Conservation (phyloP, 2,329 filamentous ascomycete genomes). For the Colletotrichum sp. region DNA sequence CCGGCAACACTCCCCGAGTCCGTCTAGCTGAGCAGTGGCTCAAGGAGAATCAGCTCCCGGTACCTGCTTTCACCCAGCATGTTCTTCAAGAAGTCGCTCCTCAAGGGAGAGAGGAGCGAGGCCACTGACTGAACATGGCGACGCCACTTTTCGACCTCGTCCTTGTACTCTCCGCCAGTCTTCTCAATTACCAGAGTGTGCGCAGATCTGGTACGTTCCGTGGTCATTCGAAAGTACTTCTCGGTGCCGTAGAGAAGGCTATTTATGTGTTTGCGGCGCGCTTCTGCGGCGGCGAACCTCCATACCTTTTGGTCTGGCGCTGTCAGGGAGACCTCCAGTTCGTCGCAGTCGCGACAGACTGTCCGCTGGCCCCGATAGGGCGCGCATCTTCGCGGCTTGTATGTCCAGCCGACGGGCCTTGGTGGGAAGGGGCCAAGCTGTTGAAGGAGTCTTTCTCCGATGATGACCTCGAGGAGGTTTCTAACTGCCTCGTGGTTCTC, state of each 20-base stretch:
- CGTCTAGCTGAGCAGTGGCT: background rate
- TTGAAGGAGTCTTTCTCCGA: background rate
- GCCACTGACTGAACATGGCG: background rate
- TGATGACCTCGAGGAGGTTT: background rate
- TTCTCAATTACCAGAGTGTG: background rate
- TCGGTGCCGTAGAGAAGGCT: background rate
- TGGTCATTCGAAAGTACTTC: background rate
- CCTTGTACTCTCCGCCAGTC: background rate
- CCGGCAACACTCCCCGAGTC: background rate
- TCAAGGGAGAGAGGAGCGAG: background rate
- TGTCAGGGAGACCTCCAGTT: background rate
- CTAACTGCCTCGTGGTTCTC: background rate
- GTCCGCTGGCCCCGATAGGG: background rate
- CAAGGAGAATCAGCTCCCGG: background rate
- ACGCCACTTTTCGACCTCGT: background rate
- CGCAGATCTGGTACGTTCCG: background rate
- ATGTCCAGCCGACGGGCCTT: background rate
- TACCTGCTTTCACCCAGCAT: background rate
- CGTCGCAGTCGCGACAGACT: background rate
- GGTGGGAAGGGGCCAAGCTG: background rate
- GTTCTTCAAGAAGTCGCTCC: background rate
- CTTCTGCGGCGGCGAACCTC: background rate
- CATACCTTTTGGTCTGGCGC: background rate
- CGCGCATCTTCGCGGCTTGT: background rate
- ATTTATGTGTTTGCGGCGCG: background rate